phyloP scores from a whole-genome alignment of 179 eudicot genomes.

The Spinacia oleracea region DNA sequence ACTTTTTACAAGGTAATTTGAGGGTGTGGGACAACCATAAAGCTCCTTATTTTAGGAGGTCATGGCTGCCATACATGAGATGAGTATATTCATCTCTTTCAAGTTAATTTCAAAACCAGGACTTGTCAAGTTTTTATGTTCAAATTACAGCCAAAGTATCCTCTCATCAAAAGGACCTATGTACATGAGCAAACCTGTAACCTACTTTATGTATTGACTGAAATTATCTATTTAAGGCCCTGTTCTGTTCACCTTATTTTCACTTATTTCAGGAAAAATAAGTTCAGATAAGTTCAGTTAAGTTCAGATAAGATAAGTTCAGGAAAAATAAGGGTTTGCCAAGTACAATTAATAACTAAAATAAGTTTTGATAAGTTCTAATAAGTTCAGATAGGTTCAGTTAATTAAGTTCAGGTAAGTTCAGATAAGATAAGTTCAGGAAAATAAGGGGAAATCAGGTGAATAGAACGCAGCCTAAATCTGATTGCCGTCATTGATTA shows the following conservation, averaged over 20 bases:
- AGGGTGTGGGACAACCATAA: background rate
- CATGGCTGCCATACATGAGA: background rate
- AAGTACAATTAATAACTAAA: too few species aligned
- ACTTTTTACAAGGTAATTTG: background rate
- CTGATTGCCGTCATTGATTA: background rate
- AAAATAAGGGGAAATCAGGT: too few species aligned
- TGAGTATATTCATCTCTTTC: background rate
- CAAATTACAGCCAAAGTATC: background rate
- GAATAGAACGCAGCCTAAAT: too few species aligned
- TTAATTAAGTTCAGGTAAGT: too few species aligned
- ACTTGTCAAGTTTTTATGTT: background rate
- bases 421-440: too few species aligned
- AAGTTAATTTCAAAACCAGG: background rate
- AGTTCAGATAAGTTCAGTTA: too few species aligned
- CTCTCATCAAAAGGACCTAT: background rate
- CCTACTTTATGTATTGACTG: background rate
- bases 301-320: too few species aligned
- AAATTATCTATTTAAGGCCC: background rate
- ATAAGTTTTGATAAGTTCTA: too few species aligned
- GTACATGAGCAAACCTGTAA: background rate
- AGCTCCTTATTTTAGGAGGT: background rate
- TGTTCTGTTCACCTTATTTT: too few species aligned
- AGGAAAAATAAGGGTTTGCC: too few species aligned
- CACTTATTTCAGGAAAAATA: too few species aligned
- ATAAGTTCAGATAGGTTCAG: too few species aligned